Evolutionary conservation across 1,284 basidiomycete species (phyloP).

Genomic region (Ustilago nuda): DNA sequence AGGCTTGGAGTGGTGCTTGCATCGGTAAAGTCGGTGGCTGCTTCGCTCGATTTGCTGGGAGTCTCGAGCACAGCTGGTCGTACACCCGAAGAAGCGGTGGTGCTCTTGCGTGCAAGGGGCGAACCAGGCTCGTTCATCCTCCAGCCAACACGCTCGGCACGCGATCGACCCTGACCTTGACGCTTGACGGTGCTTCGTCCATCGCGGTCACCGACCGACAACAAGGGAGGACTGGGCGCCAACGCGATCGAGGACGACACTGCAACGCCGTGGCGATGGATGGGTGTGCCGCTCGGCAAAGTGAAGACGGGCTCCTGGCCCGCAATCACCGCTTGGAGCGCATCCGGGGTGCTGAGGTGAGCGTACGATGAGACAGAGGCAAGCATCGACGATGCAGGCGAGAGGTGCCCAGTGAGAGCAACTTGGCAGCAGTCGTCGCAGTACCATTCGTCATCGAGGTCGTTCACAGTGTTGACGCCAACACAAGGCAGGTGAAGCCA

Average conservation of each 20-base stretch:
- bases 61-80: conserved; percentile 44
- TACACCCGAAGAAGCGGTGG: conserved; percentile 42
- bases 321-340: conserved; percentile 32
- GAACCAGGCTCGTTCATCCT: conserved; percentile 59
- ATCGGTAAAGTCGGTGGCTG: conserved; percentile 44
- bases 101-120: conserved; percentile 61
- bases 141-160: conserved; percentile 56
- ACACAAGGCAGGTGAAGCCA: conserved; percentile 69
- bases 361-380: conserved; percentile 44
- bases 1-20: conserved; percentile 47
- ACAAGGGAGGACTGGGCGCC: conserved; percentile 54
- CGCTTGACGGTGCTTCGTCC: conserved; percentile 50
- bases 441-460: conserved; percentile 67
- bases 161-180: conserved; percentile 49
- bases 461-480: conserved; percentile 60
- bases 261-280: conserved; percentile 45
- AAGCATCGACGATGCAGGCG: conserved; percentile 48
- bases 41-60: conserved; percentile 34
- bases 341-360: conserved; percentile 51
- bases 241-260: conserved; percentile 56
- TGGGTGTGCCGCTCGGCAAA: conserved; percentile 45
- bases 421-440: conserved; percentile 59
- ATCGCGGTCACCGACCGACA: conserved; percentile 40
- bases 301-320: conserved; percentile 52
- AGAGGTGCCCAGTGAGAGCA: conserved; percentile 43